A percentile compares a stretch with the other conserved stretches of the same genome.
phyloP scores from a whole-genome alignment of 2,329 filamentous ascomycete genomes.

The Ophiostoma pallidulum region DNA sequence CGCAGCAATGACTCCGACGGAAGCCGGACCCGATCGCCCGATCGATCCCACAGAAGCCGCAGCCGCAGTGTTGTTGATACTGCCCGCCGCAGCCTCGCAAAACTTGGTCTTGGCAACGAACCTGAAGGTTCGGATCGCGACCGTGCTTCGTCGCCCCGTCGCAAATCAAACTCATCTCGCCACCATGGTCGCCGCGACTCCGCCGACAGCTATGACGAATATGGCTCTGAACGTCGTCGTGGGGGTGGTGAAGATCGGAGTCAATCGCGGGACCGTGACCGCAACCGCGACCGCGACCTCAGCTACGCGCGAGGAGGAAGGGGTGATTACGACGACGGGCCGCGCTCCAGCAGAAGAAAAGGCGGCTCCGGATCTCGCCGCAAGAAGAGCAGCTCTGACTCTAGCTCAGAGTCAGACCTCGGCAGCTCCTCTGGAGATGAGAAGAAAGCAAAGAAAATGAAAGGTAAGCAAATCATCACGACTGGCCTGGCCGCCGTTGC shows the following conservation, averaged over 20 bases:
- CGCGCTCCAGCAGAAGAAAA: constrained; percentile 28
- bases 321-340: constrained; percentile 40
- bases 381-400: constrained; percentile 30
- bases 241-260: constrained; percentile 25
- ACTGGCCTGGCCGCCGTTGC: constrained; percentile 48
- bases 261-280: constrained; percentile 26
- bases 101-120: constrained; percentile 48
- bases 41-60: constrained; percentile 38
- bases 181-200: constrained; percentile 22
- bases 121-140: constrained; percentile 28
- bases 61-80: constrained; percentile 58
- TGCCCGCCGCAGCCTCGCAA: constrained; percentile 51
- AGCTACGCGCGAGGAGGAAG: constrained; percentile 25
- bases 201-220: constrained; percentile 36
- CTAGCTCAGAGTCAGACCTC: constrained; percentile 44
- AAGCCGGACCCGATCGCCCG: constrained; percentile 32
- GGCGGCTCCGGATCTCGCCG: constrained; percentile 31
- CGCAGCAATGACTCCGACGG: constrained; percentile 39
- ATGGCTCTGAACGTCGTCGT: constrained; percentile 21
- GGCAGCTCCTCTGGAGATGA: constrained; percentile 50
- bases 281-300: constrained; percentile 23
- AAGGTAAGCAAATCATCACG: constrained; percentile 52
- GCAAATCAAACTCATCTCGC: constrained; percentile 17
- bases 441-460: constrained; percentile 46
- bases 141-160: constrained; percentile 25